Evolutionary conservation across 805 yeast species (phyloP).

Genomic region (Pichia ethanolica): DNA sequence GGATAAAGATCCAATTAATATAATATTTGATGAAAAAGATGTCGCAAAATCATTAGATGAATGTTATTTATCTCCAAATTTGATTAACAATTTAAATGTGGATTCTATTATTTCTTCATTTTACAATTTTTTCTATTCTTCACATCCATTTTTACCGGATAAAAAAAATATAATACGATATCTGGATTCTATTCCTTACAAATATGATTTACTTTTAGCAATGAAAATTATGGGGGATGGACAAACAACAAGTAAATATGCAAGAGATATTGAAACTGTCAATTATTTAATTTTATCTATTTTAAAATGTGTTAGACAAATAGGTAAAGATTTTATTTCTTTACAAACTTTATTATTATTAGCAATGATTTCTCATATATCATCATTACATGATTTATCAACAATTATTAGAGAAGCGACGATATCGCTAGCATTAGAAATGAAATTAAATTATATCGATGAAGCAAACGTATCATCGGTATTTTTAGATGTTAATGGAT

Average conservation of each 20-base stretch:
- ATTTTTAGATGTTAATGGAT: constrained; percentile 31
- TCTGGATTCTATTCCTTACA: constrained; percentile 28
- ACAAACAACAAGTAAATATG: constrained; percentile 30
- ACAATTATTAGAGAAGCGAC: constrained; percentile 35
- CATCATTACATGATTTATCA: constrained; percentile 43
- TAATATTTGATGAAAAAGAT: constrained; percentile 19
- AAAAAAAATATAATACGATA: constrained; percentile 28
- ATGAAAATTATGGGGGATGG: constrained; percentile 48
- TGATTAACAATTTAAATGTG: constrained; percentile 22
- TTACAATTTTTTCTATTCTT: constrained; percentile 32
- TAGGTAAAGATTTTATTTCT: constrained; percentile 36
- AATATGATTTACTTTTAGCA: constrained; percentile 35
- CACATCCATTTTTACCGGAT: constrained; percentile 44
- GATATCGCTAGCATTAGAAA: constrained; percentile 30
- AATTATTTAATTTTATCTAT: constrained; percentile 31
- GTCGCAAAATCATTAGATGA: constrained; percentile 14
- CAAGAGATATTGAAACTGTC: constrained; percentile 34
- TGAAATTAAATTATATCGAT: constrained; percentile 36
- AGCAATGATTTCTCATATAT: constrained; percentile 40
- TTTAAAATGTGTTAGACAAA: constrained; percentile 24
- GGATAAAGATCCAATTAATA: constrained; percentile 19
- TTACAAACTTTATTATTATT: constrained; percentile 36
- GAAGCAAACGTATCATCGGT: constrained; percentile 18
- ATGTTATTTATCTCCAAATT: constrained; percentile 25
- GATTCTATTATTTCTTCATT: constrained; percentile 25